Base-by-base conservation (phyloP, 2,329 filamentous ascomycete genomes). In the Diaporthe batatas region DNA sequence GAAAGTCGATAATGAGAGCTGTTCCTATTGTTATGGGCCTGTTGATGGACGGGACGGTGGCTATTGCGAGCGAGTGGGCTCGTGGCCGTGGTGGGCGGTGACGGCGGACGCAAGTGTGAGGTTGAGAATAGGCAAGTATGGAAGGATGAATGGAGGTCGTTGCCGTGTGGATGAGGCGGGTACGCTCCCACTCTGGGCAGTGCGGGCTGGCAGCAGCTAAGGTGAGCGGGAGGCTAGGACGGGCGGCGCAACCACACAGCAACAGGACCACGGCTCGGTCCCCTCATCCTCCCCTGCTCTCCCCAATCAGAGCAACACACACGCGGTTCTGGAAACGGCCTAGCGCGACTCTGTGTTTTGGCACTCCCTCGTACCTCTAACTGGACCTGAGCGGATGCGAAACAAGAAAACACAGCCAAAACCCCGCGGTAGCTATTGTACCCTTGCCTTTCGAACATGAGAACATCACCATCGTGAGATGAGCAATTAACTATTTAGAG, bases 241-340 rank as follows among this genome's bases (percentile, higher is more conserved):
- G 54, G 68, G 44, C 54, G 68, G 54, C 68, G 39, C 42, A 70
- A 57, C 51, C 53, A 69, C 53, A 55, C 21, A 59, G 68, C 53
- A 51, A 65, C 62, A 39, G n/a, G 25, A 23, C 29, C 3, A 64
- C 59, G 29, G 34, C 39, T 34, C 59, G 18, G 12, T 36, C 55
- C 42, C 25, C 42, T 18, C 49, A 14, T 16, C 11, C 11, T 12
- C 36, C 39, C 39, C 39, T 6, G 5, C 29, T 18, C 18, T 59
- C 47, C 47, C 72, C 70, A 74, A 74, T 70, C 64, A 72, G 49
- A 72, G 34, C 70, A 36, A 39, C 49, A 65, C 32, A 65, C n/a
- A 12, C 39, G 32, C 57, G 68, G 25, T 18, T 21, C 72, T 67
- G 23, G 42, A 65, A 65, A 36, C 12, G 39, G 47, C 25, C 70